Evolutionary conservation across 106 monocot genomes (phyloP), one percentile per base, ranked within the genome.

Genomic region (Agapanthus africanus): DNA sequence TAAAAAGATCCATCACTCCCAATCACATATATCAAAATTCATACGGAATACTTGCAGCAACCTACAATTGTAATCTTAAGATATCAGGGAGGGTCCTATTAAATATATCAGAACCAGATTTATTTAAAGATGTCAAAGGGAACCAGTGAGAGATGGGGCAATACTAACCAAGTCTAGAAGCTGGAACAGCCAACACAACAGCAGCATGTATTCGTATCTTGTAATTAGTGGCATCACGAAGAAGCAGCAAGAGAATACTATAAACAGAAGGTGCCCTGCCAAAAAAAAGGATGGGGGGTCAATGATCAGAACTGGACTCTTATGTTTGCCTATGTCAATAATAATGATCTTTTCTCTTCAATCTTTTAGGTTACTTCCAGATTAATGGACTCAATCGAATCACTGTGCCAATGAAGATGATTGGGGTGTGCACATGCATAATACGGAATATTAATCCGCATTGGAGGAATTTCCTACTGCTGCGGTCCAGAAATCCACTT

Each of bases 131-230:
- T 40, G 51, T 26, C 23, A 70, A 11, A 34, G 60, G 42, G 0
- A 38, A 54, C 28, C 35, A 28, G 51, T 1, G 19, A n/a, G n/a
- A n/a, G n/a, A n/a, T n/a, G n/a, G 33, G 59, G 16, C 26, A 59
- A 19, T 19, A 70, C 80, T 77, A 25, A 99, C 97, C 97, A 73
- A 71, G 63, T 73, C 82, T 81, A 59, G 92, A 90, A 26, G 74
- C 23, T 75, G 97, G 92, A 39, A 92, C 87, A 63, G 97, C 86
- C 78, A 99, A 76, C 46, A 92, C 97, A 78, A 90, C 78, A 73
- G 92, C 92, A 64, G 97, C 92, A 77, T 93, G 87, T 59, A 99
- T 99, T 77, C 93, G 90, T 30, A 99, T 99, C 73, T 99, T 99
- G 75, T 74, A 99, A 71, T 99, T 99, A 25, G 84, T 87, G n/a